Percentiles rank a stretch among this genome's conserved stretches.
Conservation (phyloP, 495 filamentous ascomycete species). For the Baudoinia panamericana region DNA sequence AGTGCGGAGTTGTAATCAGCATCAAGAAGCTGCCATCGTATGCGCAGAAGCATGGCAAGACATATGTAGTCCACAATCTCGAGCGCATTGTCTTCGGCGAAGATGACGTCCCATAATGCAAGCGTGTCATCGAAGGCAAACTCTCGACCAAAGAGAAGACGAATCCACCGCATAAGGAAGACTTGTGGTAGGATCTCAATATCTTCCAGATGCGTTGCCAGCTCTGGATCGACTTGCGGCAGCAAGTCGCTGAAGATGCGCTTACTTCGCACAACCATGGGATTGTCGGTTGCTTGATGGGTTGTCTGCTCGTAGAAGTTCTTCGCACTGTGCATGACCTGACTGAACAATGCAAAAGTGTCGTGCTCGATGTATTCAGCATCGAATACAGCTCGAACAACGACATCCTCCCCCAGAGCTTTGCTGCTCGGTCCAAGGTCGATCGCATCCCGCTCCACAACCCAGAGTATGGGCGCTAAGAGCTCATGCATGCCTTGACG, state of each 20-base stretch:
- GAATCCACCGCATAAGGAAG: constrained; percentile 95
- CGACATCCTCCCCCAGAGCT: constrained; percentile 16
- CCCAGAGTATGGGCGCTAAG: constrained; percentile 81
- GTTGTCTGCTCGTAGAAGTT: constrained; percentile 62
- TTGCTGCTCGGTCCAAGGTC: constrained; percentile 24
- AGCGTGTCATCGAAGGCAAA: constrained; percentile 79
- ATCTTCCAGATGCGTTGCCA: constrained; percentile 67
- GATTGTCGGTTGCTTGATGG: constrained; percentile 43
- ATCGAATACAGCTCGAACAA: constrained; percentile 45
- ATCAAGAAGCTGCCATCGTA: constrained; percentile 76
- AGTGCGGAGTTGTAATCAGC: constrained; percentile 77
- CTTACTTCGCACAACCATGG: constrained; percentile 74
- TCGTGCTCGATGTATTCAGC: constrained; percentile 72
- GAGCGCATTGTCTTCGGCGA: constrained; percentile 74
- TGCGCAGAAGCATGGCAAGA: constrained; percentile 83
- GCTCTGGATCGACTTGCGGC: constrained; percentile 61
- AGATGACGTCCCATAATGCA: constrained; percentile 77
- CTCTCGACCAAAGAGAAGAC: constrained; percentile 84
- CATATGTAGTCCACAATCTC: constrained; percentile 79
- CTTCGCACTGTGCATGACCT: constrained; percentile 75
- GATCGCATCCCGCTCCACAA: constrained; percentile 70
- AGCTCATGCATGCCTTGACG: constrained; percentile 97
- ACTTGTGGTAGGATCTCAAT: constrained; percentile 93
- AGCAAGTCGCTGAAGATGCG: constrained; percentile 74
- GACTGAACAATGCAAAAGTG: constrained; percentile 70